These are phyloP conservation scores for Dipodascopsis uninucleata DNA, from an alignment of 805 yeast species.

Conservation along the genomic window DNA sequence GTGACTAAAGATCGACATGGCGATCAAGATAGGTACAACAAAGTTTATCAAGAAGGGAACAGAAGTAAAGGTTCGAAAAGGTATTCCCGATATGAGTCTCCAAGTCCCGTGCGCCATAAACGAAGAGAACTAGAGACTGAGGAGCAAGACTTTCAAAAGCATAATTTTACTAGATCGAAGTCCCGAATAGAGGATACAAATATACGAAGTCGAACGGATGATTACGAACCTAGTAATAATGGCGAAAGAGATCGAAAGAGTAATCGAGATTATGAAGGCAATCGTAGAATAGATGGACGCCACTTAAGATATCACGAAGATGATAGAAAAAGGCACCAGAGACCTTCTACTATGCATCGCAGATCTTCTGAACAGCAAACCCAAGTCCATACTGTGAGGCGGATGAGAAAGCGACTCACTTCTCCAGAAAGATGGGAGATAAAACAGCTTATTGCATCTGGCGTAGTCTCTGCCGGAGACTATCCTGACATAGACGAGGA, in stretches of 20 bases:
- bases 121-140: background rate
- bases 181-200: slow-evolving; percentile 3
- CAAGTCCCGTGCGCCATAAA: slow-evolving; percentile 4
- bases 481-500: slow-evolving; percentile 59
- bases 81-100: background rate
- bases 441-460: slow-evolving; percentile 75
- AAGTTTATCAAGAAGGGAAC: slow-evolving; percentile 4
- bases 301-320: background rate
- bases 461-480: slow-evolving; percentile 63
- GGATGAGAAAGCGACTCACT: slow-evolving; percentile 53
- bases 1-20: slow-evolving; percentile 1
- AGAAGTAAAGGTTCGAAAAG: background rate
- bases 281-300: background rate
- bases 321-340: background rate
- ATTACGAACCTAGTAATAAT: background rate
- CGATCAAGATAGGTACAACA: background rate
- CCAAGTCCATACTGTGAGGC: slow-evolving; percentile 17
- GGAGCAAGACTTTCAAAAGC: too few relatives aligned
- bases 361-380: too few relatives aligned
- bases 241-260: slow-evolving; percentile 1
- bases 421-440: slow-evolving; percentile 92
- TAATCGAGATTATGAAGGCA: slow-evolving; percentile 1
- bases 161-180: slow-evolving; percentile 5
- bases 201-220: background rate
- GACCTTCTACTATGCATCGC: too few relatives aligned